Evolutionary conservation across 306 rosid species (phyloP), one percentile per base, ranked within the genome.

Genomic region (Malus sieversii): DNA sequence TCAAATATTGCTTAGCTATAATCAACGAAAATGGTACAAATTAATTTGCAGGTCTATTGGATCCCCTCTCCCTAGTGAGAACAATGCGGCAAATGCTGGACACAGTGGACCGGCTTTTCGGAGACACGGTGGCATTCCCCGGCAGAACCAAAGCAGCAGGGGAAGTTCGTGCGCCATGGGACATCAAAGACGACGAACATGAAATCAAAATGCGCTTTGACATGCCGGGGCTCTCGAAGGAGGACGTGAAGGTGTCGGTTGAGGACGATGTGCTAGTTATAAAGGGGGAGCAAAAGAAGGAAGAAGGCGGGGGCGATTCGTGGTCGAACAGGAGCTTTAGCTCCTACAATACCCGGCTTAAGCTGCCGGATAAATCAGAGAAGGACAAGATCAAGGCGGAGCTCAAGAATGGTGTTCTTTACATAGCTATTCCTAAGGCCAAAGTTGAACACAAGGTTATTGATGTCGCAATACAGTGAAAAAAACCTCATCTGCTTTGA

Each of bases 141-240:
- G 91, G 89, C 20, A 79, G 85, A 70, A n/a, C 79, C 10, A 77
- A 75, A 57, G 82, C 83, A 58, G 73, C 78, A 66, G 86, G 92
- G 0, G 87, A 84, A n/a, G 53, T 84, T 3, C 86, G 93, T 10
- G 69, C 90, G 1, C 92, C 96, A 0, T 89, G 96, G 97, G 93
- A 93, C 69, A 84, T 91, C 65, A 81, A 84, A 79, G 96, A 93
- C 2, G 87, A 86, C 5, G 96, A 93, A 42, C 46, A 89, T 3
- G 90, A 90, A 74, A 85, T 93, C 73, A 88, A 58, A 72, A 79
- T 91, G 90, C 74, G 97, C 69, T 87, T 91, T 29, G 97, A 93
- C 90, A 89, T 93, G 96, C 98, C 97, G 0, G 98, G 98, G 27
- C 86, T 93, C 1, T 84, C 90, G 13, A 93, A 90, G 73, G 92